Evolutionary conservation across 495 filamentous ascomycete species (phyloP), one percentile per base, ranked within the genome.

Genomic region (Melanomma pulvis-pyrius): DNA sequence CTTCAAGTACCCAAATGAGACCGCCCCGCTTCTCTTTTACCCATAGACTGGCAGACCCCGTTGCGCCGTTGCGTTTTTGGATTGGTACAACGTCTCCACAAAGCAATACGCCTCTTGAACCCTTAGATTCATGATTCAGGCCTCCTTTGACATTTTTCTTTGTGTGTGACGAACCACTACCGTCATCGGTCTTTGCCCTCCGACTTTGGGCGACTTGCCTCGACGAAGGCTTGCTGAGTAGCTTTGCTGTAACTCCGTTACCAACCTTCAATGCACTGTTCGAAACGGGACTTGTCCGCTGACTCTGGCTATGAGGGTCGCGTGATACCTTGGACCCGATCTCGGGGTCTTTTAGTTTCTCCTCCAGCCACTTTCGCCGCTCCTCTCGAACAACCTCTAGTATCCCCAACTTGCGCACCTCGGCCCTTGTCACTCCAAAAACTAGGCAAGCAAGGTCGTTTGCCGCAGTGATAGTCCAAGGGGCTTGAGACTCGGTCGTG

Each of bases 61-160:
- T 92, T 19, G 88, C 83, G 8, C 96, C 96, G 74, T 98, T 96
- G 57, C 93, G 87, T 75, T 98, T 98, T 77, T 90, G 86, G 64
- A 98, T 98, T 0, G 94, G 93, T 2, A 98, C 93, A 19, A 98
- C 96, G 75, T 98, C 94, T 41, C 94, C 94, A 74, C 94, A 98
- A 1, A 98, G 82, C 59, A 98, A 75, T 39, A 98, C 94, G 2
- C 94, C 94, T 62, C 94, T 87, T 49, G 92, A 94, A 68, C 92
- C 92, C 69, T 84, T 87, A 67, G 76, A 83, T 28, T 82, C 79
- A 71, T 92, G 90, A 68, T 70, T 73, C 56, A 61, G 61, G 62
- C 34, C 72, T 32, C 63, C 76, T 65, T 73, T 76, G 55, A 61
- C 51, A 68, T 51, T 72, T 57, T 86, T 87, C 32, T 78, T 81